Percentiles rank a stretch among this genome's conserved stretches.
Evolutionary conservation across 2,329 filamentous ascomycete genomes (phyloP).

Genomic region (Orbilia oligospora): DNA sequence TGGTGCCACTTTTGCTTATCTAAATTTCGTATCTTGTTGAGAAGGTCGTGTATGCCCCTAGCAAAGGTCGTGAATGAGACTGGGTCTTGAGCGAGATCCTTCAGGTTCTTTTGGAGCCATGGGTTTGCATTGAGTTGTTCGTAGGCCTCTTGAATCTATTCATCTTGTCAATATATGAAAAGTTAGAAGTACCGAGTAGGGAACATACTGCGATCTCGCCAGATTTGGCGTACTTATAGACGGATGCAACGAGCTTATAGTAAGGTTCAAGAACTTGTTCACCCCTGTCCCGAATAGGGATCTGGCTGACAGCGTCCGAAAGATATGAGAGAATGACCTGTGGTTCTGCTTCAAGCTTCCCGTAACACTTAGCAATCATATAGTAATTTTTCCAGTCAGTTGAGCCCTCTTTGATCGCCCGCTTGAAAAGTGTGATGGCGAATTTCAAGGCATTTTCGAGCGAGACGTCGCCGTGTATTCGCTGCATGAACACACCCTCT

Average conservation of each 20-base stretch:
- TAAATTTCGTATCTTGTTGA: slow-evolving; percentile 74
- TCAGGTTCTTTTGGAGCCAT: slow-evolving; percentile 57
- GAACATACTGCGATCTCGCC: slow-evolving; percentile 68
- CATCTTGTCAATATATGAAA: slow-evolving; percentile 69
- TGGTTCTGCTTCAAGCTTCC: slow-evolving; percentile 75
- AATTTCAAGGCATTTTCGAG: slow-evolving; percentile 76
- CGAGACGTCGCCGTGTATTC: slow-evolving; percentile 73
- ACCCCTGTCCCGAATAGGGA: slow-evolving; percentile 73
- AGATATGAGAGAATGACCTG: slow-evolving; percentile 73
- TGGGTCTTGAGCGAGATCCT: slow-evolving; percentile 56
- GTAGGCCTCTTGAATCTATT: slow-evolving; percentile 55
- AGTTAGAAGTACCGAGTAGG: slow-evolving; percentile 37
- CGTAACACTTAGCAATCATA: slow-evolving; percentile 79
- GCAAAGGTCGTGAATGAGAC: slow-evolving; percentile 52
- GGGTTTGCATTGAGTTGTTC: slow-evolving; percentile 52
- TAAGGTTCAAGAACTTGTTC: slow-evolving; percentile 92
- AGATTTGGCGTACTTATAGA: slow-evolving; percentile 82
- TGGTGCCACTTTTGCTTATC: slow-evolving; percentile 96
- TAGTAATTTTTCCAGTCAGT: slow-evolving; percentile 78
- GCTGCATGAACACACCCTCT: slow-evolving; percentile 73
- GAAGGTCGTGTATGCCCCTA: slow-evolving; percentile 66
- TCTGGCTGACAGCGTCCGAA: slow-evolving; percentile 74
- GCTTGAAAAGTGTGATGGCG: slow-evolving; percentile 74
- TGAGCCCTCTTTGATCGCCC: slow-evolving; percentile 73
- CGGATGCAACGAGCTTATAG: slow-evolving; percentile 86